phyloP scores from a whole-genome alignment of 2,329 filamentous ascomycete species.

The Cordyceps pruinosa region DNA sequence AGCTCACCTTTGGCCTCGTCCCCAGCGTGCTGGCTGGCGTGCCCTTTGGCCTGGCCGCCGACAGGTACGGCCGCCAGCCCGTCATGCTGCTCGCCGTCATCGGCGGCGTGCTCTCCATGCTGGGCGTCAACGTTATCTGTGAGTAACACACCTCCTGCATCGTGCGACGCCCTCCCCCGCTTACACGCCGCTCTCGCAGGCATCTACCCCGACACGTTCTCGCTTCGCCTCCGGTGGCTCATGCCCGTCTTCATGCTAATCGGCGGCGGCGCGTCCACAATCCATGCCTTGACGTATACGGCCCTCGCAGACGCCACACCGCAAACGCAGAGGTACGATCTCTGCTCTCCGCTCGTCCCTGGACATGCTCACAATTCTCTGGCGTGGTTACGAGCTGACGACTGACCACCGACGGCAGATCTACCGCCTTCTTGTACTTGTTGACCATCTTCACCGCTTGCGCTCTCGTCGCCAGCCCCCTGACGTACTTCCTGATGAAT shows the following conservation, averaged over 20 bases:
- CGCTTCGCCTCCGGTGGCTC: conserved; percentile 15
- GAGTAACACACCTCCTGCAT: conserved; percentile 2
- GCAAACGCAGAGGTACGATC: conserved; percentile 5
- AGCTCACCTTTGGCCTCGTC: conserved; percentile 16
- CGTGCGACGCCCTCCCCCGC: no score
- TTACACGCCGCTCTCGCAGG: no score
- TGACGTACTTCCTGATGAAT: conserved; percentile 16
- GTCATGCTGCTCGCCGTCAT: conserved; percentile 15
- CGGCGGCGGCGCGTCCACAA: conserved; percentile 16
- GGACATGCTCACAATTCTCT: no score
- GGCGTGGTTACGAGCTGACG: no score
- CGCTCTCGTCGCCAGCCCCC: conserved; percentile 15
- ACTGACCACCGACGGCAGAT: conserved; percentile 2
- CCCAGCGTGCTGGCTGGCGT: conserved; percentile 16
- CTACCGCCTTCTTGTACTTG: conserved; percentile 17
- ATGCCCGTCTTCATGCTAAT: conserved; percentile 15
- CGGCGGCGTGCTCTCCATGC: conserved; percentile 9
- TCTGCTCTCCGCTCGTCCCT: no score
- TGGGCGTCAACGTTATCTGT: conserved; percentile 8
- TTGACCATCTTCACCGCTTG: conserved; percentile 14
- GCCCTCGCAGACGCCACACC: conserved; percentile 13
- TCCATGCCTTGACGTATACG: conserved; percentile 16
- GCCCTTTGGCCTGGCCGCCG: conserved; percentile 17
- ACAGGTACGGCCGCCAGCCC: conserved; percentile 15
- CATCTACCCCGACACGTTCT: conserved; percentile 13